Evolutionary conservation across 2,329 filamentous ascomycete species (phyloP).

Genomic region (Trichoderma harzianum): DNA sequence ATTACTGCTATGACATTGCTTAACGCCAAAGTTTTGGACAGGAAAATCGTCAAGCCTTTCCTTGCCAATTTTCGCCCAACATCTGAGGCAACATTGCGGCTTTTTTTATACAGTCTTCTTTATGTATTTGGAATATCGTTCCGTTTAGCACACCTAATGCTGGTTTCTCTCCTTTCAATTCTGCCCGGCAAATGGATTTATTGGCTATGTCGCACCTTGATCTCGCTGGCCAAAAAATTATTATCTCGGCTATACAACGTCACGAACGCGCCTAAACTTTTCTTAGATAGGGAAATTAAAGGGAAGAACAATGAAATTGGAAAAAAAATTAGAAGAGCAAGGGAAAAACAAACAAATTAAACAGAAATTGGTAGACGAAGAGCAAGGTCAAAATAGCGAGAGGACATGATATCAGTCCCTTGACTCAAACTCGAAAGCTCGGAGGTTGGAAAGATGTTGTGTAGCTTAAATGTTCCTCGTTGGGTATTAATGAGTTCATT

Average conservation of each 20-base stretch:
- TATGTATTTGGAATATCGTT: neutral
- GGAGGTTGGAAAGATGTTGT: no score
- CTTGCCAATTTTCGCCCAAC: no score
- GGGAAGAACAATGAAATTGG: no score
- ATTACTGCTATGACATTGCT: neutral
- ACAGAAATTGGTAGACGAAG: no score
- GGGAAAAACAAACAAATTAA: no score
- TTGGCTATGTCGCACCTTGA: neutral
- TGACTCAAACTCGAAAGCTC: no score
- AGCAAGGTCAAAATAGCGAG: no score
- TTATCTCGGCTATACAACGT: neutral
- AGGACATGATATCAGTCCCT: no score
- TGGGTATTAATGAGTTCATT: no score
- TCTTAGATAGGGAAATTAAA: no score
- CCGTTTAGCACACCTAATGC: neutral
- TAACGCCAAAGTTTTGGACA: neutral
- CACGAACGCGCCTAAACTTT: accelerated
- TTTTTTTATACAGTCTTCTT: neutral
- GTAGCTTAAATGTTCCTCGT: no score
- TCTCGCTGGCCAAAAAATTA: neutral
- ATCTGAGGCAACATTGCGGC: neutral
- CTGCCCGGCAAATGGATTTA: neutral
- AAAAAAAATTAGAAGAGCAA: no score
- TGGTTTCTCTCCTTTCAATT: neutral
- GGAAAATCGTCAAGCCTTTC: neutral